Conservation (phyloP, 2,329 filamentous ascomycete genomes). For the Claviceps sorghi region DNA sequence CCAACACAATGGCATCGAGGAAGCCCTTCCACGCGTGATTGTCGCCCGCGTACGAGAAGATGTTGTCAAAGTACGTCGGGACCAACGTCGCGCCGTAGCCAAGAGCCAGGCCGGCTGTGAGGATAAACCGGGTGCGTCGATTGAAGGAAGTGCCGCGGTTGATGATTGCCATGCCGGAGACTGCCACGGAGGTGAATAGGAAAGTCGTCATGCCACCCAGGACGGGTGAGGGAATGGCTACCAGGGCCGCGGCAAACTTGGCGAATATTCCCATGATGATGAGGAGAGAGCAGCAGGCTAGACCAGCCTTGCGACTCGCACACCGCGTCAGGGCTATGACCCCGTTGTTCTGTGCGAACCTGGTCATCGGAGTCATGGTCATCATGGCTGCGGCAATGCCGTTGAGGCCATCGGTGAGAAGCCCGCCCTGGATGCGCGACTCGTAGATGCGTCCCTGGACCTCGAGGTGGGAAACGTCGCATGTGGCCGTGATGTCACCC, state of each 20-base stretch:
- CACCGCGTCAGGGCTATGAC: constrained; percentile 71
- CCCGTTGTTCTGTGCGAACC: constrained; percentile 74
- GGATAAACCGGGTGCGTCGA: constrained; percentile 68
- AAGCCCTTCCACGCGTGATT: constrained; percentile 59
- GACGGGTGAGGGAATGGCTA: constrained; percentile 37
- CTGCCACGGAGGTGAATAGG: constrained; percentile 58
- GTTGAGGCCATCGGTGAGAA: constrained; percentile 64
- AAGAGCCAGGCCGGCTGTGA: constrained; percentile 58
- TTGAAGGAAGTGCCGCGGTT: constrained; percentile 54
- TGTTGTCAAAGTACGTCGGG: constrained; percentile 50
- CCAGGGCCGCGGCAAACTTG: constrained; percentile 71
- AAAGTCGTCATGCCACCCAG: constrained; percentile 39
- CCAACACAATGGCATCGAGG: constrained; percentile 55
- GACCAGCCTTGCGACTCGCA: constrained; percentile 67
- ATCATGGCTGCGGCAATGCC: constrained; percentile 61
- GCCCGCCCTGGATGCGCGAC: constrained; percentile 63
- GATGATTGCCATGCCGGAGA: constrained; percentile 66
- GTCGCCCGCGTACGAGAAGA: constrained; percentile 58
- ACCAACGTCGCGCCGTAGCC: constrained; percentile 58
- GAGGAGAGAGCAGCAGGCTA: constrained; percentile 62
- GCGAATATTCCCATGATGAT: constrained; percentile 69
- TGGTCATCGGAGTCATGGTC: constrained; percentile 68
- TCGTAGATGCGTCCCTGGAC: constrained; percentile 60
- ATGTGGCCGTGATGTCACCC: constrained; percentile 67
- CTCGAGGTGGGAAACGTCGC: constrained; percentile 63